Evolutionary conservation across 257 asterid species (phyloP).

Genomic region (Petunia axillaris): DNA sequence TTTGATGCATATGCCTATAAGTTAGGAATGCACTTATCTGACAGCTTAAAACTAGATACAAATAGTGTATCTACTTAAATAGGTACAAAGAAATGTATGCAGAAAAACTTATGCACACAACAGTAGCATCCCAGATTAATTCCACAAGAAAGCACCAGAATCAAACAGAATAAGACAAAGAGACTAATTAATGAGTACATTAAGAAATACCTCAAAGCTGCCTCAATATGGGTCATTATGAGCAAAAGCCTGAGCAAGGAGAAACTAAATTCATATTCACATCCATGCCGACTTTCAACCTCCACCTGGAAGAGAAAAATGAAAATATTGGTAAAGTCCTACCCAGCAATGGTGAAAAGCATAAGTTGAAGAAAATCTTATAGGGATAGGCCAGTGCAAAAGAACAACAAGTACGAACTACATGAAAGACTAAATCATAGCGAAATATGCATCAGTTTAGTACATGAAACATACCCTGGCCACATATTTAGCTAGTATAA

Average conservation of each 20-base stretch:
- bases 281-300: not conserved
- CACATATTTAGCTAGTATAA: not conserved
- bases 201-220: not conserved
- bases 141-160: not conserved
- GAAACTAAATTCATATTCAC: not conserved
- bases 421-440: not conserved
- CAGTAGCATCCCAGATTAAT: conserved; percentile 8
- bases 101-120: not conserved
- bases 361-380: not conserved
- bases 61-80: not conserved
- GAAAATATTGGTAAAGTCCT: not conserved
- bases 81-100: too few relatives aligned
- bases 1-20: not conserved
- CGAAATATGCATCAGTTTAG: not conserved
- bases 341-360: not conserved
- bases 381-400: not conserved
- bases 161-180: not conserved
- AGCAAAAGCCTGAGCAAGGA: not conserved
- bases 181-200: not conserved
- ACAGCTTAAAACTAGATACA: not conserved
- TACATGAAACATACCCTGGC: not conserved
- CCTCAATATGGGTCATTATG: not conserved
- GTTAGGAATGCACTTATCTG: not conserved
- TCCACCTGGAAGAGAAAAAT: not conserved
- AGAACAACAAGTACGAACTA: not conserved